phyloP scores from a whole-genome alignment of 768 basidiomycete genomes.

The Trametes cinnabarina region DNA sequence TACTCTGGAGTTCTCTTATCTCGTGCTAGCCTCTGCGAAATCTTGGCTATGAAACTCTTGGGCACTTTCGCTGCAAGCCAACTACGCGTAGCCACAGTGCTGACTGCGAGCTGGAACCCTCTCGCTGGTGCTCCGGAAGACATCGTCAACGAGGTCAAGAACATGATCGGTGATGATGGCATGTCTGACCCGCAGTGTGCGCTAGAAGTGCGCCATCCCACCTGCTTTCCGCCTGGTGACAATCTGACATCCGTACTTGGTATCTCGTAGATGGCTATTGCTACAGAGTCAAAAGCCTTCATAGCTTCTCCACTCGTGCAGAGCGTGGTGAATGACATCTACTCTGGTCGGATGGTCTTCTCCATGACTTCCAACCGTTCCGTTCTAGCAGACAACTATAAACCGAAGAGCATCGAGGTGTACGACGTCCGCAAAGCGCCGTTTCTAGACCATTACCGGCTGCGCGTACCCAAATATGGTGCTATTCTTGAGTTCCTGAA shows the following conservation, averaged over 20 bases:
- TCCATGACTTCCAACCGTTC: slow-evolving; percentile 60
- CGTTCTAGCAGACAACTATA: slow-evolving; percentile 89
- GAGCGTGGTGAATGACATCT: slow-evolving; percentile 83
- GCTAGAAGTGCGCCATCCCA: slow-evolving; percentile 63
- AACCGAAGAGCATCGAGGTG: slow-evolving; percentile 67
- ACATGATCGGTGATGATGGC: slow-evolving; percentile 59
- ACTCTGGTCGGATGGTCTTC: slow-evolving; percentile 74
- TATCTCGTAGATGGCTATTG: slow-evolving; percentile 75
- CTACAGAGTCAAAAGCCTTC: slow-evolving; percentile 81
- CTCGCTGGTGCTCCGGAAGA: slow-evolving; percentile 70
- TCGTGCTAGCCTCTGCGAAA: slow-evolving; percentile 80
- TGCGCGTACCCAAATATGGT: slow-evolving; percentile 81
- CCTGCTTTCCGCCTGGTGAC: not conserved
- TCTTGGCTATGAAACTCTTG: slow-evolving; percentile 85
- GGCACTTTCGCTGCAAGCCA: slow-evolving; percentile 69
- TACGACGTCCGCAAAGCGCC: slow-evolving; percentile 67
- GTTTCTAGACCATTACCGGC: slow-evolving; percentile 82
- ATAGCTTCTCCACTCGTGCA: slow-evolving; percentile 82
- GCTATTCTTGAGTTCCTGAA: slow-evolving; percentile 77
- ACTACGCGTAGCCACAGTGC: slow-evolving; percentile 73
- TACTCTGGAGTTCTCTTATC: slow-evolving; percentile 70
- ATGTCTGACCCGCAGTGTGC: slow-evolving; percentile 75
- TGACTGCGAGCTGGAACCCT: slow-evolving; percentile 84
- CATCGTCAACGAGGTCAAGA: slow-evolving; percentile 66
- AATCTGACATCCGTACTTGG: not conserved